These are phyloP conservation scores for Colletotrichum eleusines DNA, from an alignment of 2,329 filamentous ascomycete species.

Conservation along the genomic window DNA sequence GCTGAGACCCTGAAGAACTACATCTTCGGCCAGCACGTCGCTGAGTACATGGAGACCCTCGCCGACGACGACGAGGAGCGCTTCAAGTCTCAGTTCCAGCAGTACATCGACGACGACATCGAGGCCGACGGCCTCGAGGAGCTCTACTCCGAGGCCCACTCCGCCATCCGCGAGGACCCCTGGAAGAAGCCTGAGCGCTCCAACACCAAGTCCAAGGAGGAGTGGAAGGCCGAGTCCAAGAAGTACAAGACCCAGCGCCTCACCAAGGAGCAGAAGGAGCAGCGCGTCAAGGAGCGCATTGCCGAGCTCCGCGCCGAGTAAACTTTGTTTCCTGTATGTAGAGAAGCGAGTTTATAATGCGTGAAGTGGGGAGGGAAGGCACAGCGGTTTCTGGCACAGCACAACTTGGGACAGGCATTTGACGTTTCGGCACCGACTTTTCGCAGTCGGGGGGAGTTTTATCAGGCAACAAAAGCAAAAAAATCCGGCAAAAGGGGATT, in stretches of 20 bases:
- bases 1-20: constrained; percentile 98
- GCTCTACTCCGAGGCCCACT: constrained; percentile 93
- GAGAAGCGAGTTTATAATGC: constrained; percentile 21
- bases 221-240: constrained; percentile 95
- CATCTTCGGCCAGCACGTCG: constrained; percentile 98
- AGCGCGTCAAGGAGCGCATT: constrained; percentile 92
- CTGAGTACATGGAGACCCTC: constrained; percentile 99
- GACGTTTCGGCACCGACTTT: constrained; percentile 41
- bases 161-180: constrained; percentile 96
- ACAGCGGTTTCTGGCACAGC: constrained; percentile 8
- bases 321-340: constrained; percentile 38
- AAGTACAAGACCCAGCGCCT: constrained; percentile 87
- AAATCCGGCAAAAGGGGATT: constrained; percentile 28
- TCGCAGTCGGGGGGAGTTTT: constrained; percentile 39
- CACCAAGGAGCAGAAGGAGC: constrained; percentile 84
- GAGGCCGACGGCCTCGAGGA: constrained; percentile 98
- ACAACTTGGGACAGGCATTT: constrained; percentile 19
- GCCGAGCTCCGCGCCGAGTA: constrained; percentile 76
- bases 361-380: background rate
- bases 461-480: constrained; percentile 41
- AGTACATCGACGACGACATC: constrained; percentile 97
- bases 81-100: constrained; percentile 97
- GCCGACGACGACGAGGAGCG: constrained; percentile 99
- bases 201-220: constrained; percentile 95
- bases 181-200: constrained; percentile 90